Evolutionary conservation across 345 rosid species (phyloP).

Genomic region (Sisymbrium irio): DNA sequence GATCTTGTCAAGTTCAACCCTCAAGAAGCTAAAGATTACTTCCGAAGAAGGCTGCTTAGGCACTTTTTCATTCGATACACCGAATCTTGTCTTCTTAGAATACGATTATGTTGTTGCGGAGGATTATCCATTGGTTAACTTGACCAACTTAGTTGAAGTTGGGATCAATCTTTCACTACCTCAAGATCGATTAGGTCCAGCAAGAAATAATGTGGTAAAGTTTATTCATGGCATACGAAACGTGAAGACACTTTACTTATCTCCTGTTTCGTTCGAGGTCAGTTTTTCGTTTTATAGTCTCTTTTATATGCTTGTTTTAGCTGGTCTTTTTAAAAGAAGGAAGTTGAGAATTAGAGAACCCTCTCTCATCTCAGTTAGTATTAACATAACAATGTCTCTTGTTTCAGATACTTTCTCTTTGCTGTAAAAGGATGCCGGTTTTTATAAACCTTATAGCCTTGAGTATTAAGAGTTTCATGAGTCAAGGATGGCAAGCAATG

Average conservation of each 20-base stretch:
- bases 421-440: background rate
- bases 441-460: background rate
- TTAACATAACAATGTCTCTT: background rate
- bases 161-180: background rate
- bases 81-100: slow-evolving; percentile 21
- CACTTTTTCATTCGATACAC: slow-evolving; percentile 18
- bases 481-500: slow-evolving; percentile 34
- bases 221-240: slow-evolving; percentile 15
- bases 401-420: slow-evolving; percentile 20
- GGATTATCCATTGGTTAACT: slow-evolving; percentile 16
- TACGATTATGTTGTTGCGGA: slow-evolving; percentile 8
- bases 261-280: slow-evolving; percentile 13
- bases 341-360: too few species aligned
- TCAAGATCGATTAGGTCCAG: background rate
- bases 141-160: slow-evolving; percentile 11
- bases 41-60: background rate
- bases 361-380: background rate
- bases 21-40: slow-evolving; percentile 11
- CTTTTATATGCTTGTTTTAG: background rate
- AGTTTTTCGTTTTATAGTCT: background rate
- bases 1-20: slow-evolving; percentile 18
- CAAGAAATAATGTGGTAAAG: background rate
- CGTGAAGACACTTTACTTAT: background rate
- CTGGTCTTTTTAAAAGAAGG: background rate
- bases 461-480: background rate